These are phyloP conservation scores for Neoboletus magnificus DNA, from an alignment of 768 basidiomycete genomes.

Conservation along the genomic window DNA sequence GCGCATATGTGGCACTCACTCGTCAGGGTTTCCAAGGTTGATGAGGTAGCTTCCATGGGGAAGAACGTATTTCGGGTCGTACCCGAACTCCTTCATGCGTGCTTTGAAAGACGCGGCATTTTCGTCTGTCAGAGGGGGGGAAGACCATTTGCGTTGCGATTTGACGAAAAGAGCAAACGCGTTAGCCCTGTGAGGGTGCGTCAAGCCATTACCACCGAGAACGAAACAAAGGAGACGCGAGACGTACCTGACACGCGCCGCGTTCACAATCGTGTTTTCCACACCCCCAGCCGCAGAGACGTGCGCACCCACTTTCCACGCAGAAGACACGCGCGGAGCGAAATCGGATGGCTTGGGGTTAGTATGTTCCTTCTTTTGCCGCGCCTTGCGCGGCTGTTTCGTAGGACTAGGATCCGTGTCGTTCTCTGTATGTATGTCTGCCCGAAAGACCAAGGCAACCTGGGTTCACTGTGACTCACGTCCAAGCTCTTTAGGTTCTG, in stretches of 20 bases:
- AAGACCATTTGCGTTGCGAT: constrained; percentile 78
- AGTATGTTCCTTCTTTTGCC: constrained; percentile 7
- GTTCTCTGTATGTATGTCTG: neutral
- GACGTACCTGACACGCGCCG: constrained; percentile 62
- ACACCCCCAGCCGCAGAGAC: constrained; percentile 80
- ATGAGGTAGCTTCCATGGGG: constrained; percentile 87
- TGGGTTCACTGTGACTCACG: constrained; percentile 9
- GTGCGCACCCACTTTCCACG: constrained; percentile 80
- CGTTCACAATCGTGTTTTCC: constrained; percentile 68
- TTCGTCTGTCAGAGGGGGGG: constrained; percentile 51
- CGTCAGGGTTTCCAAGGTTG: constrained; percentile 79
- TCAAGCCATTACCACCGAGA: neutral
- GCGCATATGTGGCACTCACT: constrained; percentile 40
- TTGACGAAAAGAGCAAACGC: constrained; percentile 84
- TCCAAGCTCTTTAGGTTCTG: neutral
- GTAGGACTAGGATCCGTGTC: neutral
- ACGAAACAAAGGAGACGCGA: neutral
- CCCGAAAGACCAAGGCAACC: neutral
- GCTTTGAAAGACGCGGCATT: constrained; percentile 58
- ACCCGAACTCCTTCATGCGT: constrained; percentile 58
- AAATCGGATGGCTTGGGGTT: constrained; percentile 28
- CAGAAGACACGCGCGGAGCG: constrained; percentile 28
- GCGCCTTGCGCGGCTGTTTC: constrained; percentile 5
- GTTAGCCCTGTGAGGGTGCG: constrained; percentile 54
- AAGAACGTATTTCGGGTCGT: constrained; percentile 58